phyloP scores from a whole-genome alignment of 352 stramenopile species.

The Pythium graminicola region DNA sequence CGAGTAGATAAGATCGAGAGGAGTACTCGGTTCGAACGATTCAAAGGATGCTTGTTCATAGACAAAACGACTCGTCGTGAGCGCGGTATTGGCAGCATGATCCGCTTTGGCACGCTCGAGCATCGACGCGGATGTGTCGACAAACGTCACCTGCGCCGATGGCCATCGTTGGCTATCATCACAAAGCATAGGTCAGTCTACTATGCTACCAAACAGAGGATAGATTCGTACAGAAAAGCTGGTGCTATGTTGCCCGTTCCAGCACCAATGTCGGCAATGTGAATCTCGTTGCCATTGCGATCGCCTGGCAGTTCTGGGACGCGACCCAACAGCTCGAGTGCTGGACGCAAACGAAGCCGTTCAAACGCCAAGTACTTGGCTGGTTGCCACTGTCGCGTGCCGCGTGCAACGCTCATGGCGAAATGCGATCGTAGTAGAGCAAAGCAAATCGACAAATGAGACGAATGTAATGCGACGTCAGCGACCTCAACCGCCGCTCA shows the following conservation, averaged over 20 bases:
- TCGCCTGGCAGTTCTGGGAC: conserved; percentile 23
- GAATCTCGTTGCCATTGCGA: conserved; percentile 3
- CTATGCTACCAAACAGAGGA: no score
- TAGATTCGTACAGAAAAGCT: conserved; percentile 52
- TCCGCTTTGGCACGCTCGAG: conserved; percentile 35
- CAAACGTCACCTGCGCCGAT: conserved; percentile 40
- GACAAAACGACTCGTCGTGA: conserved; percentile 23
- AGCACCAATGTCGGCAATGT: conserved; percentile 57
- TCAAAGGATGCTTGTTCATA: conserved; percentile 61
- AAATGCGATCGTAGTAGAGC: not conserved
- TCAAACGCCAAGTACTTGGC: conserved; percentile 64
- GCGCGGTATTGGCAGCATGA: conserved; percentile 27
- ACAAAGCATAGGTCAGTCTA: not conserved
- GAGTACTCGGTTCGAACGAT: conserved; percentile 28
- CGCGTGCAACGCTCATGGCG: conserved; percentile 11
- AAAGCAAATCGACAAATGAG: not conserved
- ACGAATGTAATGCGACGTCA: no score
- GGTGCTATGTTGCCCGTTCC: conserved; percentile 67
- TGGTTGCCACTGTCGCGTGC: conserved; percentile 45
- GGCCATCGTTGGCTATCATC: conserved; percentile 42
- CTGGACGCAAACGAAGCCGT: conserved; percentile 45
- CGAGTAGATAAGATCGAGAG: conserved; percentile 65
- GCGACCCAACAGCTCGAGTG: conserved; percentile 51
- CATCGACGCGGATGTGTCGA: conserved; percentile 61
- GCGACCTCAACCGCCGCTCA: no score